Base-by-base conservation (phyloP, 208 protist species). In the Trypanosoma lewisi region DNA sequence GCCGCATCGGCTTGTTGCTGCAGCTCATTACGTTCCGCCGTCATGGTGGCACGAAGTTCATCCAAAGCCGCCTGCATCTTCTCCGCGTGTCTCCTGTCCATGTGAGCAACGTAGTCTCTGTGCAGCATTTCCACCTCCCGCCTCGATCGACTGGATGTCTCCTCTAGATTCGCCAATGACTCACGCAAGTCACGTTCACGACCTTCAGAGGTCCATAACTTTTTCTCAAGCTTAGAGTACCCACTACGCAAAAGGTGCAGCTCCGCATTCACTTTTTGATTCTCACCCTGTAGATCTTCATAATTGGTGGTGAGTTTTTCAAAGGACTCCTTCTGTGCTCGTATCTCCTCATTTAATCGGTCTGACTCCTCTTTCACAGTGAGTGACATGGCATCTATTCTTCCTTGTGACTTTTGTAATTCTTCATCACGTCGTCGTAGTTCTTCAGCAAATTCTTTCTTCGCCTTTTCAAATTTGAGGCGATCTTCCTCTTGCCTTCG, bases 311-410 rank as follows among this genome's bases (percentile, higher is more conserved):
- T 64, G 19, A 63, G 57, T 14, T 58, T 55, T 14, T 23, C 14
- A 41, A 65, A 42, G 27, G 47, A 27, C 12, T 60, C 41, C 28
- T 31, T 52, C 36, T 47, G 52, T 0, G 21, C 2, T 9, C 11
- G 21, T n/a, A 58, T 5, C 34, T 67, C 68, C 19, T 66, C 61
- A 11, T 36, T 44, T 1, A 74, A 21, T 19, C 21, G 30, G 9
- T 1, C 31, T 23, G 28, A 23, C 17, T 67, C 59, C 42, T 72
- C 37, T 21, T 63, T 69, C 30, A 60, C 37, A 23, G 50, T 25
- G n/a, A 59, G 33, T 62, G 79, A 67, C 47, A 82, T 33, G 27
- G 44, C 33, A 7, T 66, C 67, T 31, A 77, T 57, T 47, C 76
- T 55, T 6, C 30, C 54, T 6, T 60, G 33, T 33, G 71, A 16